Conservation (phyloP, 2,329 filamentous ascomycete genomes). For the Aspergillus brunneoviolaceus region DNA sequence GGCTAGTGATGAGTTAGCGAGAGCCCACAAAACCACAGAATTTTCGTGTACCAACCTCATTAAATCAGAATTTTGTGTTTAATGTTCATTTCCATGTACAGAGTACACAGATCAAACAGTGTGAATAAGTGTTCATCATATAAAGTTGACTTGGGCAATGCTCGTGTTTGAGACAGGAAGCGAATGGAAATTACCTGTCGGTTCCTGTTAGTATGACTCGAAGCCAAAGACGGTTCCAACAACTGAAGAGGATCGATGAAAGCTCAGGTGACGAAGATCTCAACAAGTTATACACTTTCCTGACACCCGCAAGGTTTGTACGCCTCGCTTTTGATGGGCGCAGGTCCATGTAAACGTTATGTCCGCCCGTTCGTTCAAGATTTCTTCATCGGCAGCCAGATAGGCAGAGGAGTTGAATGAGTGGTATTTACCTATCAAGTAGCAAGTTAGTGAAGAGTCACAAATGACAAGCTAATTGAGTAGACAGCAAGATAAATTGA, state of each 20-base stretch:
- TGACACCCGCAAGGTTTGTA: constrained; percentile 64
- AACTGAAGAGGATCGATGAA: constrained; percentile 31
- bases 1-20: constrained; percentile 40
- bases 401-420: constrained; percentile 19
- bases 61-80: constrained; percentile 70
- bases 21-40: background rate
- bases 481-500: constrained; percentile 20
- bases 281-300: constrained; percentile 61
- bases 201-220: constrained; percentile 22
- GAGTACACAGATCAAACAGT: constrained; percentile 63
- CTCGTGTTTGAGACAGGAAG: constrained; percentile 16
- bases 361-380: constrained; percentile 69
- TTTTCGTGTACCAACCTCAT: constrained; percentile 53
- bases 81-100: constrained; percentile 60
- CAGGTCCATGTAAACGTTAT: constrained; percentile 55
- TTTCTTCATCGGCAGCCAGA: constrained; percentile 55
- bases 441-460: constrained; percentile 32
- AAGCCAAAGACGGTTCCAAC: constrained; percentile 16
- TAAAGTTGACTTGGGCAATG: constrained; percentile 39
- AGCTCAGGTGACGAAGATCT: constrained; percentile 65
- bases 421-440: constrained; percentile 34
- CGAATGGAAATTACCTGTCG: constrained; percentile 28
- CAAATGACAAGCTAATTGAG: constrained; percentile 15
- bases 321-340: constrained; percentile 57
- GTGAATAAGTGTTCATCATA: constrained; percentile 70